Evolutionary conservation across 768 basidiomycete species (phyloP), one percentile per base, ranked within the genome.

Genomic region (Leucocoprinus birnbaumii): DNA sequence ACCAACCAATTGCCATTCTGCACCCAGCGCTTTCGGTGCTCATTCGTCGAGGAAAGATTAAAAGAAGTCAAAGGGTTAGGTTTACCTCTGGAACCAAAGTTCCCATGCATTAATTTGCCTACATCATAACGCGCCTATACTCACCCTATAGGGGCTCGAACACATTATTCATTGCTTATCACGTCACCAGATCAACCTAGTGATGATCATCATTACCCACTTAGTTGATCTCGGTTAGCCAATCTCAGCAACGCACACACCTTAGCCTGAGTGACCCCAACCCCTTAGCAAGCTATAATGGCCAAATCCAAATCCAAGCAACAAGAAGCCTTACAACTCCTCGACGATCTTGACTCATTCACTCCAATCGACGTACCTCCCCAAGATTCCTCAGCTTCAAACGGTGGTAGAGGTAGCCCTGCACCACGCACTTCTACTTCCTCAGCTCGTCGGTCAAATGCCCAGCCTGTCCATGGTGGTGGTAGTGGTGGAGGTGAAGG

Each of bases 321-420:
- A 57, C 80, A 89, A 64, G 95, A 98, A 69, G 96, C 92, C 19
- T 85, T 94, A 19, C 88, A 87, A 65, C 87, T 98, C 72, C 86
- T 98, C 43, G 93, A 97, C 65, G 94, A 96, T 66, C 88, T 98
- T 47, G 95, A 98, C 67, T 88, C 85, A 26, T 80, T 96, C 47
- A 75, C 84, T 18, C 79, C 54, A 10, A 42, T 58, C 37, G 51
- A 58, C 14, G 49, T 60, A 14, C 47, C 46, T 9, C 24, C 58
- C 24, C 55, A 59, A 18, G 51, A 53, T n/a, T 43, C 38, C n/a
- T 38, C 63, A 22, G 49, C 43, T 18, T 54, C 50, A 25, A 59
- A 61, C n/a, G 48, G 61, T 3, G 55, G 47, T 38, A 11, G 9
- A 38, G 16, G 11, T 16, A 11, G 11, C n/a, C 63, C 57, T 5